Evolutionary conservation across 208 protist genomes (phyloP), one percentile per base, ranked within the genome.

Genomic region (Phytomonas sp.): DNA sequence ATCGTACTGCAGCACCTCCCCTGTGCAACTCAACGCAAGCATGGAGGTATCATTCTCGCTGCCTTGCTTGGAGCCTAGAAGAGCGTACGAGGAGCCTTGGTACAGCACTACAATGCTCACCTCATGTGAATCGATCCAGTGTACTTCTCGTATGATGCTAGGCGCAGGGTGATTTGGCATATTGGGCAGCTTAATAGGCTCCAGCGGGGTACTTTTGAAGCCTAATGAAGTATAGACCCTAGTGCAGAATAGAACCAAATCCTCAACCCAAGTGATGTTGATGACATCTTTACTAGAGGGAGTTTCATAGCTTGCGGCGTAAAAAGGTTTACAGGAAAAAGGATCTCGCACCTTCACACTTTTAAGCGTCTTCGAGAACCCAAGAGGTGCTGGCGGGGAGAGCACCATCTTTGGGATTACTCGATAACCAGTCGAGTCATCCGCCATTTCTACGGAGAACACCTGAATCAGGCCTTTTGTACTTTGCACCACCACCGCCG

Each of bases 401-500:
- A 56, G 46, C 11, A 56, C 23, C 1, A 56, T 6, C 46, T 56
- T 56, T 23, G 46, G 46, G 46, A 23, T 56, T 26, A 56, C 20
- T 56, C 23, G 46, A 23, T 56, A 56, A 17, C 23, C 20, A 26
- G 0, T 26, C 2, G 6, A 4, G 17, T 17, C 6, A 26, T 56
- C 46, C 46, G 46, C 23, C 46, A 26, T 23, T 56, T 56, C 46
- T 23, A 56, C 46, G 4, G 46, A 56, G 20, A 56, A 56, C 46
- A 56, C 20, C 46, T 56, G 2, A 6, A 56, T 26, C 1, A 56
- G 4, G 17, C 46, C 46, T 23, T 23, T 56, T 23, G 46, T 56
- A 23, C 23, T 56, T 56, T 56, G 60, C 60, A 37, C 60, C 60
- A 64, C 60, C 60, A 23, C 60, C 60, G 28, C 23, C 32, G 60